A percentile compares a stretch with the other conserved stretches of the same genome.
These are phyloP conservation scores for Dendrobium officinale DNA, from an alignment of 106 monocot species.

Conservation along the genomic window DNA sequence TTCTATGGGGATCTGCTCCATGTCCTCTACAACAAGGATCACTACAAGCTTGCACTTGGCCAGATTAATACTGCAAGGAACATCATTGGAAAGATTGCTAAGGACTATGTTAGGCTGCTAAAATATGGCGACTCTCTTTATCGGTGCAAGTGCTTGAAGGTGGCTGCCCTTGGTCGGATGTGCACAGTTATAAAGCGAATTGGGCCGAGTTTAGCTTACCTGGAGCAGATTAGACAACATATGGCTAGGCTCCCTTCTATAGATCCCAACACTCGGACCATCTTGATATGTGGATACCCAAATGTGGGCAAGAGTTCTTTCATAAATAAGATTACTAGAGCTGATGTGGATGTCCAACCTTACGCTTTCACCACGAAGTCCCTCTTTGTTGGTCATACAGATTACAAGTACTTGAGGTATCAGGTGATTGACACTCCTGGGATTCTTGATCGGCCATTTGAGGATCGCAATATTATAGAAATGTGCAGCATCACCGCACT, in stretches of 20 bases:
- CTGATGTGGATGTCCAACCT: conserved; percentile 98
- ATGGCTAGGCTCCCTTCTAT: conserved; percentile 96
- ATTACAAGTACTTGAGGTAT: conserved; percentile 96
- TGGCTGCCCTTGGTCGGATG: conserved; percentile 94
- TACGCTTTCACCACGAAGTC: conserved; percentile 97
- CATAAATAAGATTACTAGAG: conserved; percentile 86
- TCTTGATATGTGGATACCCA: conserved; percentile 91
- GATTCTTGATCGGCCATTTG: conserved; percentile 85
- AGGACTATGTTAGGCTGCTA: conserved; percentile 84
- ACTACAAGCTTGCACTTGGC: conserved; percentile 95
- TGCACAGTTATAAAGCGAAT: conserved; percentile 77
- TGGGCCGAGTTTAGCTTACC: conserved; percentile 81
- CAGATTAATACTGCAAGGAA: conserved; percentile 93
- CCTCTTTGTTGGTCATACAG: conserved; percentile 93
- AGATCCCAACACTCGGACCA: conserved; percentile 89
- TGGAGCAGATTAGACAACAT: conserved; percentile 90
- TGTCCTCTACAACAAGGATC: conserved; percentile 93
- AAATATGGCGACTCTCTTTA: conserved; percentile 97
- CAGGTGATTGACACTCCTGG: conserved; percentile 98
- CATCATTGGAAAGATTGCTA: conserved; percentile 71
- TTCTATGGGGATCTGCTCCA: conserved; percentile 93
- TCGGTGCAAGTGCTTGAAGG: conserved; percentile 87
- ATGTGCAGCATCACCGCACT: conserved; percentile 98
- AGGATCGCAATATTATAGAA: conserved; percentile 94
- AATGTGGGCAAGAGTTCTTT: conserved; percentile 99